Evolutionary conservation across 768 basidiomycete species (phyloP).

Genomic region (Tylopilus subfusipes): DNA sequence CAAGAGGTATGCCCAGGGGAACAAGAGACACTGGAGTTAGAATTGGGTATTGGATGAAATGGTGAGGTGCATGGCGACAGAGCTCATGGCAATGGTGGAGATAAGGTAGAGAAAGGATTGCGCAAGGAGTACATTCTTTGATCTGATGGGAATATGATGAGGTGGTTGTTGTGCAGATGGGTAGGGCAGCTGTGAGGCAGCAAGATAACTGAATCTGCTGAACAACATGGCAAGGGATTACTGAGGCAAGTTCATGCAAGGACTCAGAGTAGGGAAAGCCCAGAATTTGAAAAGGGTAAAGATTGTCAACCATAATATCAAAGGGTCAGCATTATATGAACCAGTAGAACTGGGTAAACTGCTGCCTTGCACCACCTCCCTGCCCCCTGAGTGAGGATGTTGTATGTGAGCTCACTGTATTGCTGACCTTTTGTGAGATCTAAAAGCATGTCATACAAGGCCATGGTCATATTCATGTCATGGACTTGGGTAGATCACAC

Average conservation of each 20-base stretch:
- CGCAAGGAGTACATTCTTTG: conserved; percentile 73
- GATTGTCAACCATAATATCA: conserved; percentile 75
- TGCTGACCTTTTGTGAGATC: conserved; percentile 81
- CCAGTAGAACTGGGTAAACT: conserved; percentile 38
- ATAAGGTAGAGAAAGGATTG: conserved; percentile 80
- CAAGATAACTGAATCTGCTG: conserved; percentile 29
- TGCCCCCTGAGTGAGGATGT: conserved; percentile 75
- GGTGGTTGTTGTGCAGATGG: conserved; percentile 37
- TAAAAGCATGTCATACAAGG: conserved; percentile 83
- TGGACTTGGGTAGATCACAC: conserved; percentile 79
- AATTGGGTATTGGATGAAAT: conserved; percentile 75
- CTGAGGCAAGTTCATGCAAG: conserved; percentile 43
- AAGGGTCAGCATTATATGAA: conserved; percentile 44
- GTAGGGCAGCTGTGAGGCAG: conserved; percentile 26
- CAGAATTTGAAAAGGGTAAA: conserved; percentile 76
- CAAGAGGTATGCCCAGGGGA: conserved; percentile 76
- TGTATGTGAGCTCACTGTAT: conserved; percentile 83
- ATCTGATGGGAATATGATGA: conserved; percentile 46
- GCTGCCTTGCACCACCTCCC: conserved; percentile 63
- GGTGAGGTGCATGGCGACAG: conserved; percentile 75
- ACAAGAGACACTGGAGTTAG: conserved; percentile 73
- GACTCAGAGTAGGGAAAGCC: conserved; percentile 50
- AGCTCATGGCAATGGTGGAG: conserved; percentile 68
- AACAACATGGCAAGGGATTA: conserved; percentile 36
- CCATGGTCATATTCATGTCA: conserved; percentile 69